phyloP scores from a whole-genome alignment of 1,139 yeast genomes.

The Pichia sp. region DNA sequence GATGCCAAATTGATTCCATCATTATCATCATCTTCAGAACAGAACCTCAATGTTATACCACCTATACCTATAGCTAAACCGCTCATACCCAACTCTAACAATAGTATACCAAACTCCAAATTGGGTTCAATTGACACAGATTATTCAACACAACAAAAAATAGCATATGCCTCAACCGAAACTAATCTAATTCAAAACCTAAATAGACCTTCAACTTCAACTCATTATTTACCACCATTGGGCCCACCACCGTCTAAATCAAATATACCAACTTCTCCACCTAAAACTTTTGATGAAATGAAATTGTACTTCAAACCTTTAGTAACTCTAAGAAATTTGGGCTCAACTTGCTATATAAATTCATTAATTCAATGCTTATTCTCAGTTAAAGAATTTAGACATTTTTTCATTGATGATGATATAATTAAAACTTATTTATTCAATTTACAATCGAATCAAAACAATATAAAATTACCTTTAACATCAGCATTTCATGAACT shows the following conservation, averaged over 20 bases:
- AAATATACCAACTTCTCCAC: neutral
- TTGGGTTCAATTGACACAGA: neutral
- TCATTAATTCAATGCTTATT: constrained; percentile 77
- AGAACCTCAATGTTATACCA: constrained; percentile 8
- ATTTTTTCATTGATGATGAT: constrained; percentile 29
- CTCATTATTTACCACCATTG: too few relatives aligned
- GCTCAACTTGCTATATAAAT: constrained; percentile 93
- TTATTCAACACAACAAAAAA: neutral
- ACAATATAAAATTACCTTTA: constrained; percentile 20
- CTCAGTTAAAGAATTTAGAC: constrained; percentile 38
- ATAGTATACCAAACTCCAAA: neutral
- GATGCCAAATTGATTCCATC: too few relatives aligned
- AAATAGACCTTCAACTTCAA: neutral
- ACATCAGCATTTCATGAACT: constrained; percentile 24
- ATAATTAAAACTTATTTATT: constrained; percentile 12
- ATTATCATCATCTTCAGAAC: too few relatives aligned
- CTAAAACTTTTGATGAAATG: neutral
- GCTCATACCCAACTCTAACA: neutral
- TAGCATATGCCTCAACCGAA: neutral
- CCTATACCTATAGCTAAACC: constrained; percentile 1
- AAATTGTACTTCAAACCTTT: constrained; percentile 17
- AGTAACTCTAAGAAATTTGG: constrained; percentile 66
- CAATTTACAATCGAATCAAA: constrained; percentile 12
- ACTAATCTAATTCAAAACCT: neutral
- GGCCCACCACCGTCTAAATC: neutral